These are phyloP conservation scores for Aspergillus mulundensis DNA, from an alignment of 495 filamentous ascomycete species.

Conservation along the genomic window DNA sequence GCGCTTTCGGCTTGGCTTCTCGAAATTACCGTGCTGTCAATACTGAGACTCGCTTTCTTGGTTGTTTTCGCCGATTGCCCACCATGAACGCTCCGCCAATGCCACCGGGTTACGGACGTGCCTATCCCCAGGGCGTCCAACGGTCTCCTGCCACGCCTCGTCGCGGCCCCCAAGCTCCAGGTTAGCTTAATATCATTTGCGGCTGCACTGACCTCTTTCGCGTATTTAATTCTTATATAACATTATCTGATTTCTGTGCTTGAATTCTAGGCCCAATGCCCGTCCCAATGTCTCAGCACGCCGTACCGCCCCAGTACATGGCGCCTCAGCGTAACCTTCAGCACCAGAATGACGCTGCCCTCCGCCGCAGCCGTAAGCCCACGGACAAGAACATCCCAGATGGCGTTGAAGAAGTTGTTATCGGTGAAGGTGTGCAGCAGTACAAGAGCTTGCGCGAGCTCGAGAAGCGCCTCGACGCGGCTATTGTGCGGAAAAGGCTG, in stretches of 20 bases:
- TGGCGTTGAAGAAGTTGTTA: conserved; percentile 71
- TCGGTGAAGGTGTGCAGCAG: conserved; percentile 75
- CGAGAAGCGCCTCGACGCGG: conserved; percentile 85
- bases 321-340: conserved; percentile 39
- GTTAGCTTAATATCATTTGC: conserved; percentile 26
- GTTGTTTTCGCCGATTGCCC: conserved; percentile 7
- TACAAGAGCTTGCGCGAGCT: conserved; percentile 81
- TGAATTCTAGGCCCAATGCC: conserved; percentile 30
- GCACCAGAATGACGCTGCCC: conserved; percentile 49
- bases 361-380: conserved; percentile 77
- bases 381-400: conserved; percentile 94
- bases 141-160: conserved; percentile 46
- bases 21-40: neutral
- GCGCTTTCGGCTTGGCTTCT: neutral
- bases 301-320: conserved; percentile 40
- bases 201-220: conserved; percentile 5
- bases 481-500: conserved; percentile 90
- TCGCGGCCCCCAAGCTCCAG: conserved; percentile 37
- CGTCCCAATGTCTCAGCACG: conserved; percentile 37
- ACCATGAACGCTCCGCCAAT: conserved; percentile 43
- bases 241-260: neutral
- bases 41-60: neutral
- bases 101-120: conserved; percentile 43
- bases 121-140: conserved; percentile 38
- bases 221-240: conserved; percentile 13